Base-by-base conservation (phyloP, 306 rosid genomes). In the Malus fusca region DNA sequence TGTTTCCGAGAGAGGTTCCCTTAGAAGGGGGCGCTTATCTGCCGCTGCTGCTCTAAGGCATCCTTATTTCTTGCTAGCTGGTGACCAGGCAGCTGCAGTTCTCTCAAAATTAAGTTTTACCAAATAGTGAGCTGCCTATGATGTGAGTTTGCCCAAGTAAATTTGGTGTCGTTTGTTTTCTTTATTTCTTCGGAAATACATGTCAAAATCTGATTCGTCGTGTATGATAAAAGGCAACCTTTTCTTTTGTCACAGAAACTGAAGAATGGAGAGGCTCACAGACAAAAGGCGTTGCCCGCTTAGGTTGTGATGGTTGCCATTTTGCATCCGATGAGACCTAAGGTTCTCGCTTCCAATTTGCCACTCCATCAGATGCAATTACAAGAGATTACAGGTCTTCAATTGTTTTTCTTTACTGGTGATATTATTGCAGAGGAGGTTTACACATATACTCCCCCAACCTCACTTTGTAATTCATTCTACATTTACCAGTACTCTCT, bases 61-160 rank as follows among this genome's bases (percentile, higher is more conserved):
- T 83, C 97, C 98, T 61, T 91, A 91, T 83, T 93, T 91, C 87
- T 87, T 93, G 81, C 85, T 93, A 69, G 97, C 91, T 56, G 92
- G 86, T 75, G 98, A 93, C 87, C 98, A 93, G 80, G 97, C 98
- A 58, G 98, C 92, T 75, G 92, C 90, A 35, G 97, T 91, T 73
- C 91, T 93, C 68, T 93, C 98, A 76, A 93, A 88, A 80, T 74
- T 91, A 74, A 87, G 88, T 85, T 73, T 85, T 53, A 85, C 70
- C 84, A 85, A 78, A 72, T 87, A 89, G 68, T 84, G 91, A 88
- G 75, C 81, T 68, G 63, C 58, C 67, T 56, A 46, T 22, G 72
- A 75, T 74, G 84, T 71, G 68, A 73, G 87, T 74, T n/a, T 5
- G 6, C 77, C 46, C 46, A 19, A n/a, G 46, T 28, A 8, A 63